Evolutionary conservation across 495 filamentous ascomycete species (phyloP), one percentile per base, ranked within the genome.

Genomic region (Astrocystis sublimbata): DNA sequence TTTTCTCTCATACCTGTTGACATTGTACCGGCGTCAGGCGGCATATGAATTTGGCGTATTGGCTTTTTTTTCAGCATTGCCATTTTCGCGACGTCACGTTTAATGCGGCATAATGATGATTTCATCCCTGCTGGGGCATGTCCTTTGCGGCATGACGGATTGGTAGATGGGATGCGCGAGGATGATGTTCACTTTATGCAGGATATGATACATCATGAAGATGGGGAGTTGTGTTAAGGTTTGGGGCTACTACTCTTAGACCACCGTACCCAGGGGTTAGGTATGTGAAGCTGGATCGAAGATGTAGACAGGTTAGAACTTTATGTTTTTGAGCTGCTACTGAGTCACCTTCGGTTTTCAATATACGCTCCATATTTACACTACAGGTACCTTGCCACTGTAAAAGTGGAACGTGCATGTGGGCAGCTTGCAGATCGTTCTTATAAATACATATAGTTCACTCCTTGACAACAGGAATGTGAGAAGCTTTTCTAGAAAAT

Each of bases 1-100:
- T 59, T 38, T 59, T 41, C 33, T 10, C 41, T 24, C 12, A 38
- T 45, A 28, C 43, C 42, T 31, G 30, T 36, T 58, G 12, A 42
- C 55, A 58, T 58, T 31, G 17, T 57, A 38, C 13, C 36, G 41
- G 55, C 55, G 55, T 58, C 28, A 38, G 30, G 36, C 10, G 30
- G 55, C 42, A 38, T 24, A 31, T 8, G 55, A 47, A 36, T 19
- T 56, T 7, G 5, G 15, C 13, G 19, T 23, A 36, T 45, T 45
- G 40, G 21, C 45, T 57, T 51, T 28, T 19, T 36, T 17, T 38
- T 19, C n/a, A 21, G 8, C 35, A 43, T 3, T 10, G n/a, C 15
- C 26, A 31, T 38, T 10, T 42, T 36, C 24, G 55, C 41, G 6
- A 31, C 21, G 17, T 26, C 19, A 47, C 23, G 38, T 43, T 31